Conservation (phyloP, 257 asterid genomes). For the Plantago major region DNA sequence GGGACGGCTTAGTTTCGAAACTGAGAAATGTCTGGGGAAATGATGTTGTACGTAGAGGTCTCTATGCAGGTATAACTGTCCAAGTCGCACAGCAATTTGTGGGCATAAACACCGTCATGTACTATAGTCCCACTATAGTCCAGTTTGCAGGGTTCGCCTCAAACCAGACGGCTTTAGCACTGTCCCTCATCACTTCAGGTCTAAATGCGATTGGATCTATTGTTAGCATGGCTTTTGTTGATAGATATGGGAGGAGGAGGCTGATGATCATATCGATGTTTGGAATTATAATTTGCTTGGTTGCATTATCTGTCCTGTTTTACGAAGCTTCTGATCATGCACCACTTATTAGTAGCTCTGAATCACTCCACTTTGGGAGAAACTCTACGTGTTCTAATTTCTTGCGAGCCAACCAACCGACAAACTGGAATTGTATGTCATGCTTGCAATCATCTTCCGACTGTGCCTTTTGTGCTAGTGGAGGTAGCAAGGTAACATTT, state of each 20-base stretch:
- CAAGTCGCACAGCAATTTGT: slow-evolving; percentile 87
- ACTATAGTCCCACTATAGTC: slow-evolving; percentile 79
- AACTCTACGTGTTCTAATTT: slow-evolving; percentile 50
- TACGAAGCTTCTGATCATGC: slow-evolving; percentile 47
- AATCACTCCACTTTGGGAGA: slow-evolving; percentile 48
- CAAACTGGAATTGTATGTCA: slow-evolving; percentile 55
- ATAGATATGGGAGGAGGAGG: slow-evolving; percentile 60
- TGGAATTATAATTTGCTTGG: slow-evolving; percentile 56
- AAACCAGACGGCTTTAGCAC: slow-evolving; percentile 64
- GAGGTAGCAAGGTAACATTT: slow-evolving; percentile 39
- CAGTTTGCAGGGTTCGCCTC: slow-evolving; percentile 81
- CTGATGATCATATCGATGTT: slow-evolving; percentile 67
- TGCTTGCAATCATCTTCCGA: slow-evolving; percentile 39
- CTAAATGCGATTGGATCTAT: slow-evolving; percentile 66
- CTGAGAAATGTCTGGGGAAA: slow-evolving; percentile 44
- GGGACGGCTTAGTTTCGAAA: slow-evolving; percentile 27
- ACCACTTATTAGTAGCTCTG: slow-evolving; percentile 34
- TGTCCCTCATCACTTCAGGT: slow-evolving; percentile 72
- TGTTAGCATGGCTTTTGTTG: slow-evolving; percentile 61
- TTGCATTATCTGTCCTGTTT: slow-evolving; percentile 43
- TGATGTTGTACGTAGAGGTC: slow-evolving; percentile 61
- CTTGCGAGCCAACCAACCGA: slow-evolving; percentile 25
- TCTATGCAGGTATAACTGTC: slow-evolving; percentile 69
- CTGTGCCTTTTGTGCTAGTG: slow-evolving; percentile 59
- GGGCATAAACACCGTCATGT: slow-evolving; percentile 87